Evolutionary conservation across 495 filamentous ascomycete genomes (phyloP).

Genomic region (Lophiotrema nucula): DNA sequence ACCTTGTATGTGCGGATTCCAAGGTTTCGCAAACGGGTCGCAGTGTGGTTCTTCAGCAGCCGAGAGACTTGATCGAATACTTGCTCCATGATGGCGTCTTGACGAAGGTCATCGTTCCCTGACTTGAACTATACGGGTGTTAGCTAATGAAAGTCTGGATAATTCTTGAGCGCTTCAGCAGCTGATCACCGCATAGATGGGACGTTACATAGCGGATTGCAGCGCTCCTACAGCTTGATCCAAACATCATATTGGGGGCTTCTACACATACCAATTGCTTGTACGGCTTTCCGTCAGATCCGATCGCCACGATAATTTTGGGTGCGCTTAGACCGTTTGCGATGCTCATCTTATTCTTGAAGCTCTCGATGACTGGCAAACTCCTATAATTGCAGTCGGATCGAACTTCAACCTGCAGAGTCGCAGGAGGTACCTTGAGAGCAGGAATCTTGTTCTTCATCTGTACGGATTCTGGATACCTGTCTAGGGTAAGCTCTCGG

Average conservation of each 20-base stretch:
- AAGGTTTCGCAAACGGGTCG: constrained; percentile 83
- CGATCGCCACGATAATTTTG: constrained; percentile 81
- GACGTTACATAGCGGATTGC: too few species aligned
- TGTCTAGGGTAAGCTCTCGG: constrained; percentile 60
- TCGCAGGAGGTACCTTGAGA: constrained; percentile 78
- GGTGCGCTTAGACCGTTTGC: constrained; percentile 88
- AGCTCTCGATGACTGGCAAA: constrained; percentile 67
- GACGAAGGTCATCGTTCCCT: constrained; percentile 92
- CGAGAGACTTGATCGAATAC: constrained; percentile 95
- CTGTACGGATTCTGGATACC: constrained; percentile 52
- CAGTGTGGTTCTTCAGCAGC: constrained; percentile 77
- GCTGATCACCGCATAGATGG: too few species aligned
- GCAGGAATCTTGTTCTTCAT: constrained; percentile 59
- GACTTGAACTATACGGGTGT: constrained; percentile 77
- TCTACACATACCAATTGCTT: constrained; percentile 76
- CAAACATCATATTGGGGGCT: too few species aligned
- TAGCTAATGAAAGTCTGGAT: constrained; percentile 2
- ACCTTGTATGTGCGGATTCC: constrained; percentile 95
- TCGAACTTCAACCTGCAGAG: constrained; percentile 77
- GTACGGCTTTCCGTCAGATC: constrained; percentile 70
- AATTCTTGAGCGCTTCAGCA: background rate
- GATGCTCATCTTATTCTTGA: constrained; percentile 71
- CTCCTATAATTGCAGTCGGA: constrained; percentile 70
- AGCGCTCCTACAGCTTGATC: too few species aligned
- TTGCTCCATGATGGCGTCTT: constrained; percentile 99